phyloP scores from a whole-genome alignment of 2,329 filamentous ascomycete genomes.

The Cadophora sp. region DNA sequence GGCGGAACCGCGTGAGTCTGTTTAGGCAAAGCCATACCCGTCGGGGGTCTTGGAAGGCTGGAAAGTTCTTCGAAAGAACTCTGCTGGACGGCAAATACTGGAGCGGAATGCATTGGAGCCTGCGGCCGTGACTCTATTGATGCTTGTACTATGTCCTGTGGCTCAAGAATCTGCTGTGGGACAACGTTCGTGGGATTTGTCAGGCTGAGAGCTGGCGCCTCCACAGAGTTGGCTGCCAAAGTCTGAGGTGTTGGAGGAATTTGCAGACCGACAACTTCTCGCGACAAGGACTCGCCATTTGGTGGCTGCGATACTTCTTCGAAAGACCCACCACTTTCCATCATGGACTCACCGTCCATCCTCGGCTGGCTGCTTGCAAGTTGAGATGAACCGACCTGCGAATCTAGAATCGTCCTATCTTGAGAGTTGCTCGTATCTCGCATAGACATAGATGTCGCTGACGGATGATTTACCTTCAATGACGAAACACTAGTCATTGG shows the following conservation, averaged over 20 bases:
- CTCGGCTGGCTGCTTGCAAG: constrained; percentile 3
- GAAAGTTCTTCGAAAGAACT: background rate
- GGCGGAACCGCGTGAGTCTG: background rate
- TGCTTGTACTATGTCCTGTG: background rate
- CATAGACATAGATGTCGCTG: constrained; percentile 11
- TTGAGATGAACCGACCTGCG: constrained; percentile 3
- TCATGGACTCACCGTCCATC: background rate
- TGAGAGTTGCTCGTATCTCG: constrained; percentile 17
- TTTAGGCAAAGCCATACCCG: background rate
- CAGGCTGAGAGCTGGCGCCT: background rate
- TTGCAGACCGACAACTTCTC: background rate
- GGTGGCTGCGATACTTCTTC: background rate
- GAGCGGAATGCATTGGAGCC: background rate
- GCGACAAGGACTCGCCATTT: background rate
- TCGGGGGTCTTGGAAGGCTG: background rate
- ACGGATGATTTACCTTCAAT: constrained; percentile 35
- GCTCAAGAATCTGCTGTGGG: background rate
- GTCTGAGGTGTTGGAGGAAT: background rate
- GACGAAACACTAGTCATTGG: constrained; percentile 39
- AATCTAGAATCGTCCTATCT: constrained; percentile 17
- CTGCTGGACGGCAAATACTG: background rate
- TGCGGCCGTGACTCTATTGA: background rate
- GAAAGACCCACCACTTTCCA: background rate
- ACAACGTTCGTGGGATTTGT: background rate
- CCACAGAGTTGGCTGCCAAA: background rate